Percentiles rank a stretch among this genome's conserved stretches.
Evolutionary conservation across 768 basidiomycete genomes (phyloP).

Genomic region (Suillus alpinus): DNA sequence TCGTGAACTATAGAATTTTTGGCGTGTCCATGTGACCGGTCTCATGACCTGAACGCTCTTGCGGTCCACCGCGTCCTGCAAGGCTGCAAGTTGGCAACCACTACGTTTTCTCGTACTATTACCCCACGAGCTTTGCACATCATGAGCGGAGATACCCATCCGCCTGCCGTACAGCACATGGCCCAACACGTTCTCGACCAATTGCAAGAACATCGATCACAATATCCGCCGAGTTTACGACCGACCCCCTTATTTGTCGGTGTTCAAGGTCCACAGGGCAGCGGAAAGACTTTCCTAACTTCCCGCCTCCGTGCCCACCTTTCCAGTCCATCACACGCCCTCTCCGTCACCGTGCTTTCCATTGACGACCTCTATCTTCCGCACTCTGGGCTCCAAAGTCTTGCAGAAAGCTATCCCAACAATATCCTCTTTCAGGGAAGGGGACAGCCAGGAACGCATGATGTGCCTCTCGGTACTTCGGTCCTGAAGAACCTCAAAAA

Average conservation of each 20-base stretch:
- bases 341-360: slow-evolving; percentile 64
- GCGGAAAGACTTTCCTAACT: slow-evolving; percentile 85
- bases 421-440: slow-evolving; percentile 77
- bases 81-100: neutral
- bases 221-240: slow-evolving; percentile 3
- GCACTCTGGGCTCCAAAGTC: slow-evolving; percentile 52
- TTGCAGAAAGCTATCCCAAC: slow-evolving; percentile 47
- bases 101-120: neutral
- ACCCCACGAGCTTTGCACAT: neutral
- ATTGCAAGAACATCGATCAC: slow-evolving; percentile 30
- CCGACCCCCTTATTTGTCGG: slow-evolving; percentile 73
- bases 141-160: slow-evolving; percentile 6
- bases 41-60: slow-evolving; percentile 2
- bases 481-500: slow-evolving; percentile 49
- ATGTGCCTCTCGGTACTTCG: slow-evolving; percentile 59
- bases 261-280: slow-evolving; percentile 92
- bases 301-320: slow-evolving; percentile 46
- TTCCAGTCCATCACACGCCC: slow-evolving; percentile 43
- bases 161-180: slow-evolving; percentile 38
- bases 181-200: slow-evolving; percentile 37
- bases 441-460: slow-evolving; percentile 94
- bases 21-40: slow-evolving; percentile 1
- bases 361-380: slow-evolving; percentile 88
- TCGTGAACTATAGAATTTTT: neutral
- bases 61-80: neutral